Evolutionary conservation across 2,329 filamentous ascomycete species (phyloP).

Genomic region (Neoascochyta sp.): DNA sequence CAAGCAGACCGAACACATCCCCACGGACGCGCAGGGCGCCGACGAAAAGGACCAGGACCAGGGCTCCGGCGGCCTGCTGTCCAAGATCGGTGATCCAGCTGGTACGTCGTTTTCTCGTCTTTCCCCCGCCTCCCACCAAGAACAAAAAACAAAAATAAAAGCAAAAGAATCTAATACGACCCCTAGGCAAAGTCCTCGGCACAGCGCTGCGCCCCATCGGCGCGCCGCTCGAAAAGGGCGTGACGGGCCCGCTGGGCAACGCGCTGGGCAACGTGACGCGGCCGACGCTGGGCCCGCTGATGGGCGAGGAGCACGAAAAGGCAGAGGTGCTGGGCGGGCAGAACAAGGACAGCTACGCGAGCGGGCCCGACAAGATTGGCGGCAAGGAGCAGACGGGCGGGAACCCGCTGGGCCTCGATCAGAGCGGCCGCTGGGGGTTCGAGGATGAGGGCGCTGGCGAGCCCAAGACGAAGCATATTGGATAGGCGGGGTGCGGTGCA

Average conservation of each 20-base stretch:
- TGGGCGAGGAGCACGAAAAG: slow-evolving; percentile 35
- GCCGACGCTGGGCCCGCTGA: slow-evolving; percentile 33
- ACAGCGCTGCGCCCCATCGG: slow-evolving; percentile 40
- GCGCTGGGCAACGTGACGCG: slow-evolving; percentile 38
- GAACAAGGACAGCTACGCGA: slow-evolving; percentile 39
- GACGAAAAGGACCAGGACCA: slow-evolving; percentile 19
- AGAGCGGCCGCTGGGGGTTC: slow-evolving; percentile 38
- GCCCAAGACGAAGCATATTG: too few relatives aligned
- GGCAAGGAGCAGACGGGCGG: slow-evolving; percentile 40
- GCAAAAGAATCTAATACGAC: slow-evolving; percentile 6
- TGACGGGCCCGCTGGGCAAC: slow-evolving; percentile 38
- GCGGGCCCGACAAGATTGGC: slow-evolving; percentile 36
- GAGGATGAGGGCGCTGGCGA: slow-evolving; percentile 32
- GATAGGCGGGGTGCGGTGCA: too few relatives aligned
- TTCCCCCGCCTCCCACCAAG: slow-evolving; percentile 1
- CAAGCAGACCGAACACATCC: slow-evolving; percentile 26
- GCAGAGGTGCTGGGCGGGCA: slow-evolving; percentile 38
- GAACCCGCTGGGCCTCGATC: slow-evolving; percentile 41
- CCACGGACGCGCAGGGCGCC: slow-evolving; percentile 12
- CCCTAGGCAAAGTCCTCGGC: slow-evolving; percentile 35
- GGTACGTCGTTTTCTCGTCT: slow-evolving; percentile 15
- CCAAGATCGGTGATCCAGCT: slow-evolving; percentile 29
- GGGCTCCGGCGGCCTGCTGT: slow-evolving; percentile 27
- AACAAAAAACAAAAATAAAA: too few relatives aligned
- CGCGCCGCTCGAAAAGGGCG: slow-evolving; percentile 33